Evolutionary conservation across 2,329 filamentous ascomycete genomes (phyloP).

Genomic region (Aspergillus japonicus): DNA sequence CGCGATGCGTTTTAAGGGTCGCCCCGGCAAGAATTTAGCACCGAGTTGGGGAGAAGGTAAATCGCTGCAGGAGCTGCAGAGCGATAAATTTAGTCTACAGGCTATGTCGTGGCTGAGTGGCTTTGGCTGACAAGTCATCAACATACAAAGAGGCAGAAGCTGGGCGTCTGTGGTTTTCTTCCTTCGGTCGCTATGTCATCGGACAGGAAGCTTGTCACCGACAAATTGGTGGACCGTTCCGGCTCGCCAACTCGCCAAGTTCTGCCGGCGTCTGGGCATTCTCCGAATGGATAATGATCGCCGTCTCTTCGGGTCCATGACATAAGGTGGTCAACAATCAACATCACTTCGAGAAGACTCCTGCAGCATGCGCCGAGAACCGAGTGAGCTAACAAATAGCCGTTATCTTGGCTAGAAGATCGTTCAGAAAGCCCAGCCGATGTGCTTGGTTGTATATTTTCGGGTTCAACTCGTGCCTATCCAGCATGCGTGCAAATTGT

Average conservation of each 20-base stretch:
- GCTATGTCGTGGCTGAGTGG: neutral
- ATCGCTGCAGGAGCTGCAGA: neutral
- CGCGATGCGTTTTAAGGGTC: neutral
- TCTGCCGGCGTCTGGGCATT: neutral
- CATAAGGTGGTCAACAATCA: neutral
- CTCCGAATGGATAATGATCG: neutral
- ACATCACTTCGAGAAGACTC: neutral
- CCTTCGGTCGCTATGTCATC: neutral
- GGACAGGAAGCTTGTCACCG: neutral
- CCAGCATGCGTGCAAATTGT: no score
- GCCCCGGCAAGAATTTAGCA: neutral
- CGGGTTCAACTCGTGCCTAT: neutral
- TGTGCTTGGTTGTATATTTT: neutral
- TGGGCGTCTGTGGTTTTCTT: neutral
- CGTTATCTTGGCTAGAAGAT: neutral
- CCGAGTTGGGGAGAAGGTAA: neutral
- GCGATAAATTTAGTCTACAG: neutral
- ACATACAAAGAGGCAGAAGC: neutral
- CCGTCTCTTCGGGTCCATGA: neutral
- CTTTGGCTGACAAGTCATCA: neutral
- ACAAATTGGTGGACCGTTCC: neutral
- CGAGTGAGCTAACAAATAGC: neutral
- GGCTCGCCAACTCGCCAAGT: neutral
- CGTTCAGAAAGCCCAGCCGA: neutral
- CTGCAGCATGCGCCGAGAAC: neutral